phyloP scores from a whole-genome alignment of 495 filamentous ascomycete genomes.

The Barbatosphaeria neglecta region DNA sequence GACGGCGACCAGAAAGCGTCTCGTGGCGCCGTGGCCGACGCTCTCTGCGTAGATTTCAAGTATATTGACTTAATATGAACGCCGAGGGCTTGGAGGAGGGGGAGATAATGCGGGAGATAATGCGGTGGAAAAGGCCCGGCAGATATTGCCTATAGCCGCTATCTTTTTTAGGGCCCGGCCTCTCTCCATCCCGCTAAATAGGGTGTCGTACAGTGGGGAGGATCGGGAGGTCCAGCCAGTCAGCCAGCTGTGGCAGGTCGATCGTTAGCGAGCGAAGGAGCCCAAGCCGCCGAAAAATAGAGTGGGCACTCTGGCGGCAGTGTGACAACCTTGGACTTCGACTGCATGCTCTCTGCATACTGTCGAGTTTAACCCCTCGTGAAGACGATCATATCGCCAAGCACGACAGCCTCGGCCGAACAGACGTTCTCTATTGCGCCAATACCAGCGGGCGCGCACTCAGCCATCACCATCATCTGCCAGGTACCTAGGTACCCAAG shows the following conservation, averaged over 20 bases:
- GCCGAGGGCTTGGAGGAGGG: not conserved
- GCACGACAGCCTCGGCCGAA: too few species aligned
- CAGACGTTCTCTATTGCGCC: not conserved
- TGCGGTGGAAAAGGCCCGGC: not conserved
- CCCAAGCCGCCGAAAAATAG: constrained; percentile 1
- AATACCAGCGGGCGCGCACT: too few species aligned
- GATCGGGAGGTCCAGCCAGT: too few species aligned
- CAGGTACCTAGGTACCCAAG: too few species aligned
- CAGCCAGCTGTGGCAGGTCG: not conserved
- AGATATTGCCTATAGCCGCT: constrained; percentile 2
- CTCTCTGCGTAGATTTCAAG: not conserved
- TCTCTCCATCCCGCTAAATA: too few species aligned
- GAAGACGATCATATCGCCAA: too few species aligned
- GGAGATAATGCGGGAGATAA: not conserved
- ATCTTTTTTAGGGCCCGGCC: not conserved
- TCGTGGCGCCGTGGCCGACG: not conserved
- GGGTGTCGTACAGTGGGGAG: too few species aligned
- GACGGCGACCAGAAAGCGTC: not conserved
- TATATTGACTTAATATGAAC: not conserved
- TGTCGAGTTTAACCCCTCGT: too few species aligned
- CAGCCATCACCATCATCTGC: not conserved
- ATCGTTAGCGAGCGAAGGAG: not conserved
- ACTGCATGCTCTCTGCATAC: too few species aligned
- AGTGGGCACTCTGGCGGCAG: constrained; percentile 1
- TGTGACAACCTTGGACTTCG: too few species aligned